phyloP scores from a whole-genome alignment of 2,329 filamentous ascomycete genomes.

The Colletotrichum zoysiae region DNA sequence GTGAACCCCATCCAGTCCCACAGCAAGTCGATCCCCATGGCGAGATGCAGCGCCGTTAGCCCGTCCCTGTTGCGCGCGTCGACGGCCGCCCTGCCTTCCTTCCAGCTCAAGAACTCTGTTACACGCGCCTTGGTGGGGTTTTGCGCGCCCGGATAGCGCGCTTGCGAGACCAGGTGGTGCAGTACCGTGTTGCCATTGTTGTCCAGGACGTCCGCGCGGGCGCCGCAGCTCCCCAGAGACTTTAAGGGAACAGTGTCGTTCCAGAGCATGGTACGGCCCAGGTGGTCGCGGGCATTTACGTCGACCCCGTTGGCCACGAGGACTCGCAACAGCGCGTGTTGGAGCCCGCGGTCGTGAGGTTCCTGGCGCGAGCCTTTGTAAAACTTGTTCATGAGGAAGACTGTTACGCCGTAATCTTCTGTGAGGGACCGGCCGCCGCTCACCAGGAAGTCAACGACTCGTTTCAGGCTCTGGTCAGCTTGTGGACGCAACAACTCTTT shows the following conservation, averaged over 20 bases:
- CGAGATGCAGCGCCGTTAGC: too few species aligned
- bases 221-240: neutral
- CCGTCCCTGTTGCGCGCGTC: neutral
- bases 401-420: too few species aligned
- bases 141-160: neutral
- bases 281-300: neutral
- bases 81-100: neutral
- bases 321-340: neutral
- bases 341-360: neutral
- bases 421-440: too few species aligned
- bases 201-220: neutral
- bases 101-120: neutral
- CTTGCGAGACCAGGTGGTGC: neutral
- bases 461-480: too few species aligned
- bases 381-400: too few species aligned
- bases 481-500: too few species aligned
- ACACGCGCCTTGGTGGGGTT: neutral
- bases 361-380: too few species aligned
- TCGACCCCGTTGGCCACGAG: conserved; percentile 2
- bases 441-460: too few species aligned
- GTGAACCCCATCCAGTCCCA: too few species aligned
- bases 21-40: too few species aligned
- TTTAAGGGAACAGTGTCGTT: neutral
- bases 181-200: neutral
- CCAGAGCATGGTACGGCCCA: conserved; percentile 6